Evolutionary conservation across 495 filamentous ascomycete genomes (phyloP).

Genomic region (Acidomyces sp.): DNA sequence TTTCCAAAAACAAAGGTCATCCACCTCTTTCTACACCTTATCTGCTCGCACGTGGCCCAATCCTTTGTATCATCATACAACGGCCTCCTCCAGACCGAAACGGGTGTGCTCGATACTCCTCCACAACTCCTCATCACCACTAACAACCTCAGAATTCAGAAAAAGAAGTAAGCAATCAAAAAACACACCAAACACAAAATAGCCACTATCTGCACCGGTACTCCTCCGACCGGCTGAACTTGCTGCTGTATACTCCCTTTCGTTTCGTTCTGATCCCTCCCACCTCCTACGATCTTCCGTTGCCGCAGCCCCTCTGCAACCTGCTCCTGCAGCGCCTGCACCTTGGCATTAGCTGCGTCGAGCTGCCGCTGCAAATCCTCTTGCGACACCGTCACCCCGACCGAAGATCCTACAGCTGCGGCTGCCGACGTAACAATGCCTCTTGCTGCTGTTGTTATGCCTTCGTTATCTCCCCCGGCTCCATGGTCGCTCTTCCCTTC

Average conservation of each 20-base stretch:
- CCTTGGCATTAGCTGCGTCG: constrained; percentile 59
- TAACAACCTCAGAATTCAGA: constrained; percentile 39
- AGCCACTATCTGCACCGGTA: constrained; percentile 77
- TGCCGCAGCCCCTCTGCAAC: constrained; percentile 58
- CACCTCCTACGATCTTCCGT: constrained; percentile 31
- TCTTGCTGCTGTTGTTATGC: constrained; percentile 7
- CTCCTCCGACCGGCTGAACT: constrained; percentile 40
- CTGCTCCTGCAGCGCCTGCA: constrained; percentile 55
- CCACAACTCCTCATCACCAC: too few species aligned
- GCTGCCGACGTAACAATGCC: constrained; percentile 28
- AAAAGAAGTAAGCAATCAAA: constrained; percentile 86
- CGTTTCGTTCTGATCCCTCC: constrained; percentile 33
- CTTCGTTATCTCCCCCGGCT: too few species aligned
- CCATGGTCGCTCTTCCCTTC: too few species aligned
- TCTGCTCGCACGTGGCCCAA: too few species aligned
- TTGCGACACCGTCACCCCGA: constrained; percentile 36
- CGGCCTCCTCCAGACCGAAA: too few species aligned
- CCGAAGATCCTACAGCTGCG: constrained; percentile 32
- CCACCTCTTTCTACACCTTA: too few species aligned
- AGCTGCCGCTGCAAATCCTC: constrained; percentile 62
- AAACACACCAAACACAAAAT: constrained; percentile 78
- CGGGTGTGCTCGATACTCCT: too few species aligned
- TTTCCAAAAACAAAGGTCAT: too few species aligned
- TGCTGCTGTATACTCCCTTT: constrained; percentile 20
- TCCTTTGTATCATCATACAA: too few species aligned